Evolutionary conservation across 495 filamentous ascomycete species (phyloP).

Genomic region (Xylaria acuta): DNA sequence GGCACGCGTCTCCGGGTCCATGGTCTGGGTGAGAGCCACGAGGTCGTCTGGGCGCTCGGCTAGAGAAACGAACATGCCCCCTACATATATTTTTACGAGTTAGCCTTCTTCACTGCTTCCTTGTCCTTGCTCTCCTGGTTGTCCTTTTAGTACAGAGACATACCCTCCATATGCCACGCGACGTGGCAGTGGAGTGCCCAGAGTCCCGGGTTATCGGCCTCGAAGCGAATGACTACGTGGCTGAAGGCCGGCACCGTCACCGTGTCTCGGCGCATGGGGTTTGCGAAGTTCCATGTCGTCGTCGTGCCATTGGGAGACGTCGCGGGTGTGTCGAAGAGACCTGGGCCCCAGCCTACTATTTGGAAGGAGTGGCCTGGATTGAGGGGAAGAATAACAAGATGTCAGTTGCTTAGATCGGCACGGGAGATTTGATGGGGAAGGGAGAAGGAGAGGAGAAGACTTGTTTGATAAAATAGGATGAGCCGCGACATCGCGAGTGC

Average conservation of each 20-base stretch:
- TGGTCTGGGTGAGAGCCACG: constrained; percentile 27
- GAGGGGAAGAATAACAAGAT: background rate
- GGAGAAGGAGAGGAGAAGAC: background rate
- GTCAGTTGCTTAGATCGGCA: background rate
- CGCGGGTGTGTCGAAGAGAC: constrained; percentile 29
- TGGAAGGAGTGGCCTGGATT: constrained; percentile 43
- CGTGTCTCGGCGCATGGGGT: constrained; percentile 44
- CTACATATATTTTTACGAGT: constrained; percentile 10
- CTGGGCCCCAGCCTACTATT: constrained; percentile 43
- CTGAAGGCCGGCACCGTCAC: constrained; percentile 36
- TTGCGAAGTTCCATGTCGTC: constrained; percentile 36
- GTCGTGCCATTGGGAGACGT: constrained; percentile 9
- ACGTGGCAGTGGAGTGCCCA: constrained; percentile 47
- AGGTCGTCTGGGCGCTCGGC: constrained; percentile 42
- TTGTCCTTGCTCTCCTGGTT: background rate
- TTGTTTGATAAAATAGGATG: no score
- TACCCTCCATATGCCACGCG: constrained; percentile 43
- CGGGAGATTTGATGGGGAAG: background rate
- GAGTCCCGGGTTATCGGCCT: constrained; percentile 43
- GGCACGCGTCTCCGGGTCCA: constrained; percentile 31
- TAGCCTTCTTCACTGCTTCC: background rate
- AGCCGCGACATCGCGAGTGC: no score
- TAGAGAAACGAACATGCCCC: constrained; percentile 42
- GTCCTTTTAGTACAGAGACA: background rate
- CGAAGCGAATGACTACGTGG: constrained; percentile 42